phyloP scores from a whole-genome alignment of 495 filamentous ascomycete genomes.

The Chaetomium cochliodes region DNA sequence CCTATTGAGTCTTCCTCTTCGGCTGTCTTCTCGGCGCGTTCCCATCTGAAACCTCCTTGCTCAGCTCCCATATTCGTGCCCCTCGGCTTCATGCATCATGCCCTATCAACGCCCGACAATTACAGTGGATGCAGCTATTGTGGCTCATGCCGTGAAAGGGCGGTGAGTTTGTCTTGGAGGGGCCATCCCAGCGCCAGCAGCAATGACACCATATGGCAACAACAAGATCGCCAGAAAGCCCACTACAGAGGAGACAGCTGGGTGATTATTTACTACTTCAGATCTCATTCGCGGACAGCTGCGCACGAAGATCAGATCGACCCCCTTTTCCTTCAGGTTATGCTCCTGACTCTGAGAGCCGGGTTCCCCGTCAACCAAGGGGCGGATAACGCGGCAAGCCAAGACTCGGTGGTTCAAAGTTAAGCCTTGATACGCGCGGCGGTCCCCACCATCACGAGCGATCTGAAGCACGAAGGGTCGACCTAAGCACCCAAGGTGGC shows the following conservation, averaged over 20 bases:
- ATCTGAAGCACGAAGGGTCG: slow-evolving; percentile 1
- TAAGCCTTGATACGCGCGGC: slow-evolving; percentile 10
- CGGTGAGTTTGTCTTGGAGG: slow-evolving; percentile 1
- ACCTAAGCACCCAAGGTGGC: slow-evolving; percentile 1
- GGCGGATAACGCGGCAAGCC: slow-evolving; percentile 29
- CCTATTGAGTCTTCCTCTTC: too few relatives aligned
- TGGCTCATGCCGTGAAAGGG: neutral
- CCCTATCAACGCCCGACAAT: neutral
- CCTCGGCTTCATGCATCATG: too few relatives aligned
- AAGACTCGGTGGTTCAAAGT: neutral
- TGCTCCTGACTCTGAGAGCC: neutral
- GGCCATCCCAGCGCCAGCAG: neutral
- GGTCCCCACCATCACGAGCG: slow-evolving; percentile 12
- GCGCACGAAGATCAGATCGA: too few relatives aligned
- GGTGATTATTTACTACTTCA: too few relatives aligned
- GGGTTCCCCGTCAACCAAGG: neutral
- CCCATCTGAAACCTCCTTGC: neutral
- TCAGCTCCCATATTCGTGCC: neutral
- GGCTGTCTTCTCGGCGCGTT: neutral
- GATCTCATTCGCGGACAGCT: too few relatives aligned
- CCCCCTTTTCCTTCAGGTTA: too few relatives aligned
- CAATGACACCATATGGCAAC: neutral
- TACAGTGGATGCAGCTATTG: neutral
- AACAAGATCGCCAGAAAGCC: neutral
- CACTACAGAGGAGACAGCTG: too few relatives aligned